Evolutionary conservation across 2,329 filamentous ascomycete genomes (phyloP), one percentile per base, ranked within the genome.

Genomic region (Trichoderma endophyticum): DNA sequence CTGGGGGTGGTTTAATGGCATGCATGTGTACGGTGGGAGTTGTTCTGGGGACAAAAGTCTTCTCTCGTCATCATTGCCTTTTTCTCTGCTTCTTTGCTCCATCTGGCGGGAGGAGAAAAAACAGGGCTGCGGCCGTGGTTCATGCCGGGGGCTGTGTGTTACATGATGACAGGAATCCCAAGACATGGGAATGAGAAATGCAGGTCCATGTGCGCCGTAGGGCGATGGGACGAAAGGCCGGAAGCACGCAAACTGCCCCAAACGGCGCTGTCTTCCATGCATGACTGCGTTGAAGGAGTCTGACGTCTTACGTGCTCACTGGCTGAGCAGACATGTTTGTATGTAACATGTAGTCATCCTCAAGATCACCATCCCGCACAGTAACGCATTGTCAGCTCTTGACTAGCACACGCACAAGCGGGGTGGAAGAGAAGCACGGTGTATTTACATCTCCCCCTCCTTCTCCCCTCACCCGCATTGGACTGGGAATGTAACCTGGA

Each of bases 101-200:
- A 15, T 57, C 26, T 57, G 26, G 15, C 6, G 14, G 26, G 28
- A 56, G 63, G 28, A 26, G 39, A n/a, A n/a, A 43, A 43, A 43
- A 43, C 39, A 34, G 43, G 32, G 63, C 30, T 54, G 48, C 63
- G 63, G 63, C 21, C 30, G 30, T 66, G 48, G 48, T 56, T 66
- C 63, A 56, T 66, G 63, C 63, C 63, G 48, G 48, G 63, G 63
- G 36, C 39, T 66, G 63, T 56, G 63, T 66, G 63, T 56, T 66
- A 28, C 63, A 66, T 56, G 21, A 66, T 26, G 43, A 36, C 63
- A 56, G 54, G 26, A 54, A 64, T 66, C 63, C 63, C 30, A 54
- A 28, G 63, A 36, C 48, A 36, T 66, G n/a, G n/a, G 30, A 32
- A 66, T 56, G 63, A 66, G 63, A 54, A 30, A 54, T 66, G 63